Percentiles rank a stretch among this genome's conserved stretches.
These are phyloP conservation scores for Bacidia gigantensis DNA, from an alignment of 495 filamentous ascomycete genomes.

Conservation along the genomic window DNA sequence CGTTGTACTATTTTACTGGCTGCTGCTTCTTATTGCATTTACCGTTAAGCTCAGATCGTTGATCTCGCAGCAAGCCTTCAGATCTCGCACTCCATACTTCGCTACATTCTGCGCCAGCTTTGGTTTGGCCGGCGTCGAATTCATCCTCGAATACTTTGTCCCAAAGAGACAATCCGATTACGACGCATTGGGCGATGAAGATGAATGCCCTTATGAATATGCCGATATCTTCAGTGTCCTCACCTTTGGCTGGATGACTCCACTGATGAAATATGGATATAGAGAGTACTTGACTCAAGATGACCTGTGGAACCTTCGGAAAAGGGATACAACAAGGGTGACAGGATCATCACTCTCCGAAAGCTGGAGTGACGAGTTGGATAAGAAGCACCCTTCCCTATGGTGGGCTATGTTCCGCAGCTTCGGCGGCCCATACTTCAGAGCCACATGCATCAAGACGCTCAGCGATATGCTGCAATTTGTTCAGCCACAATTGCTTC, in stretches of 20 bases:
- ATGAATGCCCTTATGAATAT: conserved; percentile 90
- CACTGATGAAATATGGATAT: conserved; percentile 93
- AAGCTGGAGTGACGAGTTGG: conserved; percentile 64
- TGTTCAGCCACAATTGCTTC: conserved; percentile 80
- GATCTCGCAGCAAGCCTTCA: conserved; percentile 58
- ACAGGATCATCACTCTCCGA: conserved; percentile 55
- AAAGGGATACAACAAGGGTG: conserved; percentile 57
- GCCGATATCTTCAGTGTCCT: conserved; percentile 87
- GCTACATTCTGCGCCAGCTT: conserved; percentile 60
- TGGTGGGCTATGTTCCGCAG: conserved; percentile 82
- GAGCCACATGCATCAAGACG: conserved; percentile 71
- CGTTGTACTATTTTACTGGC: conserved; percentile 92
- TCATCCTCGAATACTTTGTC: conserved; percentile 76
- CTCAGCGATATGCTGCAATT: conserved; percentile 75
- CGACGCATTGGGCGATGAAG: conserved; percentile 69
- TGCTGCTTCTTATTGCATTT: conserved; percentile 69
- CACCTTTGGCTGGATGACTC: conserved; percentile 98
- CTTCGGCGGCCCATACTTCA: conserved; percentile 71
- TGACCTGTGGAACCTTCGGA: conserved; percentile 87
- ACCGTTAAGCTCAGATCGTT: conserved; percentile 81
- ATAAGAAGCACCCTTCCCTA: conserved; percentile 65
- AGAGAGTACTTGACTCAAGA: conserved; percentile 86
- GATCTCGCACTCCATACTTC: conserved; percentile 58
- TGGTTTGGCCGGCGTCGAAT: conserved; percentile 59
- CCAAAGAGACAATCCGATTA: conserved; percentile 80